These are phyloP conservation scores for Pseudognaphalium luteoalbum DNA, from an alignment of 129 eudicot species.

Conservation along the genomic window DNA sequence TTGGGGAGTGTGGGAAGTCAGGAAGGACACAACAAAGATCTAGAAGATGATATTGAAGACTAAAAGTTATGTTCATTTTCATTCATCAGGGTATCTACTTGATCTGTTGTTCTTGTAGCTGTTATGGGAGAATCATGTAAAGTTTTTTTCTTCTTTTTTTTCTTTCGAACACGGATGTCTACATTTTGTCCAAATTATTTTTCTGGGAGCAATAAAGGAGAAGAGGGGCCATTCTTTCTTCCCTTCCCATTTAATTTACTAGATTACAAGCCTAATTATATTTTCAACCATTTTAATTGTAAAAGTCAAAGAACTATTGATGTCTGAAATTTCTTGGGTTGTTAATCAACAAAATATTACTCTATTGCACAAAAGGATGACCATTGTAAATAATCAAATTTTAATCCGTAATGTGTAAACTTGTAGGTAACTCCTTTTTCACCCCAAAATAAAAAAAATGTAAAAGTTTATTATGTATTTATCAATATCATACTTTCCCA, in stretches of 20 bases:
- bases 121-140: conserved; percentile 31
- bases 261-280: not conserved
- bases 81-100: conserved; percentile 7
- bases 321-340: not conserved
- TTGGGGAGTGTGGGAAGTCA: conserved; percentile 78
- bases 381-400: too few relatives aligned
- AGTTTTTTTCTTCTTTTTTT: conserved; percentile 6
- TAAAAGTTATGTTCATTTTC: conserved; percentile 16
- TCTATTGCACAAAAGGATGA: not conserved
- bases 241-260: conserved; percentile 25
- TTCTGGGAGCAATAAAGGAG: conserved; percentile 37
- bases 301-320: not conserved
- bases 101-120: conserved; percentile 24
- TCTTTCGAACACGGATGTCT: conserved; percentile 24
- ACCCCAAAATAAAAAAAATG: too few relatives aligned
- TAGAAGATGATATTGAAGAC: conserved; percentile 45
- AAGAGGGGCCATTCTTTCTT: conserved; percentile 36
- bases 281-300: not conserved
- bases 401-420: too few relatives aligned
- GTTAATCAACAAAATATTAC: not conserved
- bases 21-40: conserved; percentile 44
- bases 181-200: conserved; percentile 41
- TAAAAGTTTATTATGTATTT: too few relatives aligned
- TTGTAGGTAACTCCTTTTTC: too few relatives aligned
- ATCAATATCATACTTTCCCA: too few relatives aligned